Percentiles rank a stretch among this genome's conserved stretches.
phyloP scores from a whole-genome alignment of 2,329 filamentous ascomycete species.

The Cladophialophora bantiana region DNA sequence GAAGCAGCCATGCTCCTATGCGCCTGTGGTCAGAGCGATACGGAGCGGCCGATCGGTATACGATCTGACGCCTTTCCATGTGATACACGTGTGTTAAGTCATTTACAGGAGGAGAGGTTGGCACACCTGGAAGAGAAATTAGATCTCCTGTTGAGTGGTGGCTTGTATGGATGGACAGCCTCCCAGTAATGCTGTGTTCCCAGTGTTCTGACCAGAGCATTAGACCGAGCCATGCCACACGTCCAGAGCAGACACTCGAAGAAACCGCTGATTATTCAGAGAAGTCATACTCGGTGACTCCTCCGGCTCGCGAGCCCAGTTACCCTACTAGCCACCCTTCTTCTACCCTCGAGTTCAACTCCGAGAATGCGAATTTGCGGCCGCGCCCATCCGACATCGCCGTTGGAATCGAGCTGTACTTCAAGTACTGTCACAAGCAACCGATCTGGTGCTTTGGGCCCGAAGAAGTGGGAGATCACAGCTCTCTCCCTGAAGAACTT shows the following conservation, averaged over 20 bases:
- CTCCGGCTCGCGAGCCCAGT: conserved; percentile 5
- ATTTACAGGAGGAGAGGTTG: conserved; percentile 18
- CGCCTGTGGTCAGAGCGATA: conserved; percentile 11
- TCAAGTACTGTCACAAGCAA: conserved; percentile 49
- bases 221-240: conserved; percentile 13
- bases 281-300: conserved; percentile 14
- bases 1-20: conserved; percentile 35
- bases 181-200: background rate
- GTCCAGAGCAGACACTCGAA: conserved; percentile 14
- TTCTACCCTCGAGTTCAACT: background rate
- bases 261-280: conserved; percentile 3
- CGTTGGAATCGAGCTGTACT: conserved; percentile 40
- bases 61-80: background rate
- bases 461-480: conserved; percentile 44
- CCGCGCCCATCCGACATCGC: conserved; percentile 13
- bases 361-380: conserved; percentile 12
- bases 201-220: background rate
- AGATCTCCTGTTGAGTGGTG: conserved; percentile 14
- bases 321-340: background rate
- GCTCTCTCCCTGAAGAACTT: conserved; percentile 45
- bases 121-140: conserved; percentile 23
- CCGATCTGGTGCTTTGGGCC: conserved; percentile 49
- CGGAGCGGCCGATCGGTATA: conserved; percentile 11
- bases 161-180: conserved; percentile 8
- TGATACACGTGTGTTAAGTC: background rate